Base-by-base conservation (phyloP, 352 stramenopile species). In the Globisporangium takayamanum region DNA sequence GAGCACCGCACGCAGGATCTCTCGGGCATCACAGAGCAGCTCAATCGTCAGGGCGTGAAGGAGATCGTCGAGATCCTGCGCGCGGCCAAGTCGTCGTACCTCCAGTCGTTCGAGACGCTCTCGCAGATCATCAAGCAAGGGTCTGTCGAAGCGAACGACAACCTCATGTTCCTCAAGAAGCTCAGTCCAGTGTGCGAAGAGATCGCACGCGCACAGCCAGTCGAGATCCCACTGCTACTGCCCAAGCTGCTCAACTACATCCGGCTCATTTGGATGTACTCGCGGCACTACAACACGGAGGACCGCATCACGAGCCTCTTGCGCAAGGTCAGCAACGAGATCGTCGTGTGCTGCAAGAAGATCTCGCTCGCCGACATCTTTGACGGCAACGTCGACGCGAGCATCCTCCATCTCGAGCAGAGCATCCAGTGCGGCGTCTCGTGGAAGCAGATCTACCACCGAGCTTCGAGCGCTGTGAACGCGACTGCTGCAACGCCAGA, bases 291-390 rank as follows among this genome's bases (percentile, higher is more conserved):
- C 72, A 98, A 98, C 63, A 97, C 90, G 2, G 84, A 97, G 50
- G 94, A 98, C 53, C 85, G 91, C 6, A 85, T 98, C 56, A 97
- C 88, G 25, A 88, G 85, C 55, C 74, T 98, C 41, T 62, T 98
- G 25, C 87, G 92, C 1, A 98, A 98, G 59, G 92, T 98, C 25
- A 97, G 87, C 72, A 97, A 98, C 60, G 88, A 98, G 66, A 97
- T 98, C 41, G 71, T 80, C 28, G 81, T 95, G 7, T 98, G 88
- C 60, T 94, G 85, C 61, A 79, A 78, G 37, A 89, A 89, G 57
- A 97, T 98, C 44, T 91, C 79, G 41, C 72, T 98, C 0, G 50
- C 73, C 0, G 85, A 98, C 46, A 91, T 98, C 15, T 97, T 98
- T 42, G 86, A 97, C 60, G 91, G 89, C n/a, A 93, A 97, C 62